Evolutionary conservation across 768 basidiomycete genomes (phyloP), one percentile per base, ranked within the genome.

Genomic region (Pleurotus eryngii): DNA sequence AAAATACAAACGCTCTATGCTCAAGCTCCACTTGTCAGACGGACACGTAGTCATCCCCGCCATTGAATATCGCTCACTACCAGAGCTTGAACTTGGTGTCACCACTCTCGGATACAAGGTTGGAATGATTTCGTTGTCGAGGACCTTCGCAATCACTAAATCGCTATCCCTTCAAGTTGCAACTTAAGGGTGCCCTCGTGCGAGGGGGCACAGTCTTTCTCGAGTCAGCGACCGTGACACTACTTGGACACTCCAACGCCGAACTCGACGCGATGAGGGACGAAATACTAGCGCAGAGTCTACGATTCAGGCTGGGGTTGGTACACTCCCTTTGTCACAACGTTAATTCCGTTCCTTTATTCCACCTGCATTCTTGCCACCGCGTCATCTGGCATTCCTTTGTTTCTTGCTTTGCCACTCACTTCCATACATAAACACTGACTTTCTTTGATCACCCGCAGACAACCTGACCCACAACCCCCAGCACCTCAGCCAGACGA

Each of bases 21-120:
- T 97, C 56, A 79, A 73, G 45, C 76, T 97, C 26, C 77, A 86
- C 61, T 69, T 97, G 50, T 86, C 83, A 53, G 95, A 98, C 67
- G 95, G 95, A n/a, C 68, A 74, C 12, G 80, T 76, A 2, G 78
- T 72, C 3, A 68, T 95, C 30, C 78, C 80, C 37, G 95, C 90
- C 2, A 85, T 95, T 60, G 95, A 98, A 66, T 92, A 87, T 61
- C 82, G 81, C 54, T 71, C 77, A 20, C 67, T 97, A 26, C 81
- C 82, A 1, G 76, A 83, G 45, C 61, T 98, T 17, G 77, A 78
- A 49, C 77, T 98, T 15, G 90, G 89, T 6, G 81, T 79, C 17
- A 96, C 94, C 0, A 82, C 82, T 2, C 73, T 95, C 27, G 95
- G 95, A 7, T 90, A 74, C 65, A 98, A 98, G 78, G 95, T 92